A percentile compares a stretch with the other conserved stretches of the same genome.
These are phyloP conservation scores for Phanerochaete sordida DNA, from an alignment of 768 basidiomycete species.

Conservation along the genomic window DNA sequence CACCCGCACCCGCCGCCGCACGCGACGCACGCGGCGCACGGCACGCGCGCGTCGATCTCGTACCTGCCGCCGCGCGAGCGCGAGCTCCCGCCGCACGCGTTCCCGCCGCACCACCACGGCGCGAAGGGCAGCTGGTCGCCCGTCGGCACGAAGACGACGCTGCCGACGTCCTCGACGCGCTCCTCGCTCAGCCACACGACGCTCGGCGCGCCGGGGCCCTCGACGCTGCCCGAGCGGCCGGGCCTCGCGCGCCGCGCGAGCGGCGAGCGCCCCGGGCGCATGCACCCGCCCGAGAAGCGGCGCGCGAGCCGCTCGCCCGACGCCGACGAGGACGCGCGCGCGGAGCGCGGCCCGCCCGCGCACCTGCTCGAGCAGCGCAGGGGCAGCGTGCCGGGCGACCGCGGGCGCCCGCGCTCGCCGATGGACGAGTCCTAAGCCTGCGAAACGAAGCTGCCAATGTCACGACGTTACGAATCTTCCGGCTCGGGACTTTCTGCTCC, in stretches of 20 bases:
- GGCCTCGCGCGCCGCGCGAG: conserved; percentile 6
- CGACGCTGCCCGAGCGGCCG: conserved; percentile 11
- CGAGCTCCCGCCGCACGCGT: conserved; percentile 2
- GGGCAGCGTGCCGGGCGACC: conserved; percentile 8
- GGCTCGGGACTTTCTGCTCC: not conserved
- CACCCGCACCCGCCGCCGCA: conserved; percentile 10
- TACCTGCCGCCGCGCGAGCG: not conserved
- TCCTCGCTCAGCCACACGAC: conserved; percentile 7
- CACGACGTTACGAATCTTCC: not conserved
- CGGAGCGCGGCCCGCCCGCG: conserved; percentile 1
- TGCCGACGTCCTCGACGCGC: conserved; percentile 10
- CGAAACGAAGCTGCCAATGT: not conserved
- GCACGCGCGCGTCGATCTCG: conserved; percentile 4
- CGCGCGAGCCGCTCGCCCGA: conserved; percentile 10
- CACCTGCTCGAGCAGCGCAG: conserved; percentile 1
- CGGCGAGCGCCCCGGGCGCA: not conserved
- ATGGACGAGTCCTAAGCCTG: conserved; percentile 6
- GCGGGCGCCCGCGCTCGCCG: conserved; percentile 1
- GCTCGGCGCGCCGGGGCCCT: not conserved
- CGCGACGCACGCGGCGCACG: no score
- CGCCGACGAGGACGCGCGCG: conserved; percentile 4
- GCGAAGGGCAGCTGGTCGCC: conserved; percentile 11
- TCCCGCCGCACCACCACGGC: conserved; percentile 6
- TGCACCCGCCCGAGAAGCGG: not conserved
- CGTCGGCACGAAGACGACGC: conserved; percentile 1